Conservation (phyloP, 23 red algal species). For the Cyanidiococcus yangmingshanensis region DNA sequence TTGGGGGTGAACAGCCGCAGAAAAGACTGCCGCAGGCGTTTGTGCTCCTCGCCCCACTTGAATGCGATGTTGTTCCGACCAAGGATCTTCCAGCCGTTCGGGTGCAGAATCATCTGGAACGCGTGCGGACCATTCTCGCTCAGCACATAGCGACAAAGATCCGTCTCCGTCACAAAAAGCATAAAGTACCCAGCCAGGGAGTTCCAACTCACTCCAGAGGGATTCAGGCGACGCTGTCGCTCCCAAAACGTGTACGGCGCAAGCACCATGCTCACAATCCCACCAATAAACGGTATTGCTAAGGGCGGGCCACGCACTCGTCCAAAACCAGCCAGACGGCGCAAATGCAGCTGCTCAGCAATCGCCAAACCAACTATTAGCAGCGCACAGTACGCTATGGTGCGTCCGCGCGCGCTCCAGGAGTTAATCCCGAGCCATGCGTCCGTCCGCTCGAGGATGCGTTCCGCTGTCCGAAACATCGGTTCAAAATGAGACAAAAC, state of each 20-base stretch:
- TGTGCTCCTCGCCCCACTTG: slow-evolving; percentile 30
- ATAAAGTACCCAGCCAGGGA: slow-evolving; percentile 25
- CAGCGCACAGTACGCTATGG: neutral
- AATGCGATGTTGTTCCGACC: slow-evolving; percentile 36
- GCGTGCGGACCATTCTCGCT: slow-evolving; percentile 27
- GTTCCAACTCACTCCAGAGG: slow-evolving; percentile 26
- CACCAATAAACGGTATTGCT: slow-evolving; percentile 14
- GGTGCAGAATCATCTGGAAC: slow-evolving; percentile 35
- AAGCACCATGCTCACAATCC: slow-evolving; percentile 19
- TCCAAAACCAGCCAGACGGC: neutral
- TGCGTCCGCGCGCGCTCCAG: neutral
- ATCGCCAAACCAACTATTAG: neutral
- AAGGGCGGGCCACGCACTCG: slow-evolving; percentile 17
- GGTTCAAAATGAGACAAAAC: no score
- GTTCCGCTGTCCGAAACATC: no score
- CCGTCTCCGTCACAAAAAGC: slow-evolving; percentile 31
- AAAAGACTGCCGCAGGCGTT: slow-evolving; percentile 36
- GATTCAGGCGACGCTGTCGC: slow-evolving; percentile 9
- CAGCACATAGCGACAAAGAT: slow-evolving; percentile 22
- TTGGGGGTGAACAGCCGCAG: slow-evolving; percentile 35
- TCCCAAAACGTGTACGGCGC: slow-evolving; percentile 37
- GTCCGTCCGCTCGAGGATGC: no score
- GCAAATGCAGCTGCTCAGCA: slow-evolving; percentile 4
- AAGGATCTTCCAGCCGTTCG: slow-evolving; percentile 29
- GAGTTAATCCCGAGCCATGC: neutral